Evolutionary conservation across 2,329 filamentous ascomycete genomes (phyloP), one percentile per base, ranked within the genome.

Genomic region (Aaosphaeria pasadenensis): DNA sequence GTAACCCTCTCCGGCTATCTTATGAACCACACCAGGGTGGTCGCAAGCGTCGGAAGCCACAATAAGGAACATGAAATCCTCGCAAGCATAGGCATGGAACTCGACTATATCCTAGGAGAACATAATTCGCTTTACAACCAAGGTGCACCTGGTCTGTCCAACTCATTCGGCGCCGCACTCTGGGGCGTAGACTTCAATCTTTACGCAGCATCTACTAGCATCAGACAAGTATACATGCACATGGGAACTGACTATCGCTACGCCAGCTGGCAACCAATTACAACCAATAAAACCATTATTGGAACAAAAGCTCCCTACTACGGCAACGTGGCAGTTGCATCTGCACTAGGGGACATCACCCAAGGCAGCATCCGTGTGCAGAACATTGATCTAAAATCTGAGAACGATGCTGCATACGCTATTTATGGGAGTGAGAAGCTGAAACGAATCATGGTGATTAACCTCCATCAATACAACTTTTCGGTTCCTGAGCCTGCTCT

Each of bases 291-390:
- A 11, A 76, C 77, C 0, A 68, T 70, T 6, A 71, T 74, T 2
- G 83, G 81, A 11, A 86, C 82, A 17, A 85, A 84, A 58, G 70
- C 83, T 0, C 82, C 83, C 0, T 87, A 85, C 63, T 86, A 87
- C 56, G 83, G 81, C 11, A 82, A 80, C 61, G 69, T 85, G 11
- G 78, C 77, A 31, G 79, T 81, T 1, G 81, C 83, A 0, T 75
- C 77, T 1, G 79, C 83, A 56, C 63, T 86, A 2, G 76, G 78
- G 1, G 64, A 77, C 48, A 57, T 74, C 7, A 60, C 55, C 4
- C 47, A 51, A 4, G 52, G 53, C 24, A 54, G 67, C 11, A 71
- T 78, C 3, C 71, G 72, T 9, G 71, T 86, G 28, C 69, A 73
- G n/a, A 72, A 79, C 44, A 58, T 84, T 5, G 71, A 73, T 0